Base-by-base conservation (phyloP, 2,329 filamentous ascomycete genomes). In the Xylariaceae sp. region DNA sequence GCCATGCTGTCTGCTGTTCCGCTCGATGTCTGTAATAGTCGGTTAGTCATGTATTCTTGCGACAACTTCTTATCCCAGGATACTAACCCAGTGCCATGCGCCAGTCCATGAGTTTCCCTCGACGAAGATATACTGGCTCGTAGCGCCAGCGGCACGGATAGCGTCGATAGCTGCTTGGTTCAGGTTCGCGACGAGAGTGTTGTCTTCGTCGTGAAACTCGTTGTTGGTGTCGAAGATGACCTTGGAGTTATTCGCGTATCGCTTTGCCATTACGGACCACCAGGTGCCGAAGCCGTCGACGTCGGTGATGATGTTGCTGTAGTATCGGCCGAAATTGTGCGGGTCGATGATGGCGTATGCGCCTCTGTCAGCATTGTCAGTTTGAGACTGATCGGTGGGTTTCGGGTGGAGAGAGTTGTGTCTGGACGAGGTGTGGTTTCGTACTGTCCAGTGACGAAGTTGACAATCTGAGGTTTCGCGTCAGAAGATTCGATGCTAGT, bases 81-180 rank as follows among this genome's bases (percentile, higher is more conserved):
- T 36, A 36, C 12, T 36, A 10, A 15, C 33, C 61, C 61, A 63
- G 27, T 60, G 57, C 60, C 76, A 79, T 4, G 77, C 77, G 17
- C 77, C 78, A 0, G 71, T 69, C 64, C 69, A 81, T 15, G 73
- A 68, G 69, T 81, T 81, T 49, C 78, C 77, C 62, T 81, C 76
- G 39, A 75, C 75, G 42, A 80, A 78, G 62, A 81, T 80, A 62
- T 75, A 76, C 68, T 79, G 75, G 11, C 64, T 65, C 1, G 69
- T 83, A 7, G 82, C 82, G 7, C 81, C 81, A 6, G 80, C 74
- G 6, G 67, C 74, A 40, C 82, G 80, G 65, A 85, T 83, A 55
- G 74, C 79, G 60, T 83, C 63, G 58, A 85, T 83, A 53, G 81
- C 82, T 11, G 79, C 81, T 64, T 85, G 82, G 73, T 85, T 85